Base-by-base conservation (phyloP, 345 rosid species). In the Cardamine resedifolia region DNA sequence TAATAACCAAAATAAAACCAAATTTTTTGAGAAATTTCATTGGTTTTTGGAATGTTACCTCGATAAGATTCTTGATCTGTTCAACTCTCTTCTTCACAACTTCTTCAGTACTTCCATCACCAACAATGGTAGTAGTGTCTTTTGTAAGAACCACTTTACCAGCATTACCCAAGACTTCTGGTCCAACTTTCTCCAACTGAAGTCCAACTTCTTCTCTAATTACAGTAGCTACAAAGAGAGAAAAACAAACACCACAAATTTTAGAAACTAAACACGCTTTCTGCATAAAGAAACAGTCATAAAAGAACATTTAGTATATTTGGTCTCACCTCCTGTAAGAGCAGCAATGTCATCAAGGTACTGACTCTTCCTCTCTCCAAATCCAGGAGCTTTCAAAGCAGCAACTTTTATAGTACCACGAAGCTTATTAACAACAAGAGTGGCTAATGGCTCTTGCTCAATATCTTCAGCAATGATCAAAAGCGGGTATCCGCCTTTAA, bases 61-160 rank as follows among this genome's bases (percentile, higher is more conserved):
- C 97, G 64, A 91, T 88, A 26, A 94, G 91, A 78, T 85, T 91
- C 79, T 70, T 89, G 68, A 94, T 94, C 68, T 89, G 97, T 10
- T 82, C 87, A 74, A 94, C 96, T 79, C 96, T 83, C 85, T 88
- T 94, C 84, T 68, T 89, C 68, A 91, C 98, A 49, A 77, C 96
- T 69, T 91, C 97, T 81, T 94, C 95, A 36, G 96, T 89, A 83
- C 86, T 94, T 58, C 97, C 97, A 76, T 94, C 98, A 48, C 96
- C 97, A 26, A 94, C 96, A 20, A 94, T 88, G 16, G 95, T 91
- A 0, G 95, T 86, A 1, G 84, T 77, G 79, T 94, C 98, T 83
- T 91, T 94, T 8, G 96, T 93, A 64, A 93, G 97, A 55, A 90
- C 98, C 61, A 90, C 96, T 72, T 90, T 93, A 50, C 92, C 86